Base-by-base conservation (phyloP, 1,284 basidiomycete species). In the Gomphus bonarii region DNA sequence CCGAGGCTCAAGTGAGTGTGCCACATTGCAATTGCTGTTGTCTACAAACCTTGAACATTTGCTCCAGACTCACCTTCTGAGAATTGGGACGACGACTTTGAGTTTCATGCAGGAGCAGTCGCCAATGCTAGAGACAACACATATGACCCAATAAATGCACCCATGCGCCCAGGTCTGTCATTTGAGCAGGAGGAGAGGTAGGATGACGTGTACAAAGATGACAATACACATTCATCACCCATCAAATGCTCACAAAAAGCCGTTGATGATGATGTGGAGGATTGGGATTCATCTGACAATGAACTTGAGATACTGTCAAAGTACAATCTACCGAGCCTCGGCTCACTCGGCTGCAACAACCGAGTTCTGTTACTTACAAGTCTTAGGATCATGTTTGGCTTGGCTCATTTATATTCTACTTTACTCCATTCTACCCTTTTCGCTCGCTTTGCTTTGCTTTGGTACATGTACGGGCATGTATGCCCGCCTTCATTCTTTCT, bases 81-180 rank as follows among this genome's bases (percentile, higher is more conserved):
- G 67, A 85, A 85, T 61, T 87, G 85, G 85, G 84, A 86, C 64
- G 83, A 84, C 57, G 83, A 85, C 46, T 63, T 64, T 43, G 62
- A 62, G 42, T 61, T 61, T 48, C 59, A 61, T 14, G 42, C 54
- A 20, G 30, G 58, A 60, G 38, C 12, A 44, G 30, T 25, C 22
- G 14, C 55, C 18, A 11, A 9, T 43, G 48, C 47, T 11, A 8
- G 14, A 47, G 35, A 25, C n/a, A 18, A 38, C 33, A 8, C 18
- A 28, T 30, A 50, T 12, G 49, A 49, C 43, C 51, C 55, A 46
- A 53, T 55, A 18, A n/a, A 46, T 25, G 49, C 54, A 40, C 25
- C 38, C 51, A 20, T 35, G 12, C 35, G 33, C 12, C 25, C 38
- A 3, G 38, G n/a, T 50, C 54, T 33, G 31, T 38, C 33, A 1